Evolutionary conservation across 2,329 filamentous ascomycete genomes (phyloP).

Genomic region (Calonectria pseudoturangicola): DNA sequence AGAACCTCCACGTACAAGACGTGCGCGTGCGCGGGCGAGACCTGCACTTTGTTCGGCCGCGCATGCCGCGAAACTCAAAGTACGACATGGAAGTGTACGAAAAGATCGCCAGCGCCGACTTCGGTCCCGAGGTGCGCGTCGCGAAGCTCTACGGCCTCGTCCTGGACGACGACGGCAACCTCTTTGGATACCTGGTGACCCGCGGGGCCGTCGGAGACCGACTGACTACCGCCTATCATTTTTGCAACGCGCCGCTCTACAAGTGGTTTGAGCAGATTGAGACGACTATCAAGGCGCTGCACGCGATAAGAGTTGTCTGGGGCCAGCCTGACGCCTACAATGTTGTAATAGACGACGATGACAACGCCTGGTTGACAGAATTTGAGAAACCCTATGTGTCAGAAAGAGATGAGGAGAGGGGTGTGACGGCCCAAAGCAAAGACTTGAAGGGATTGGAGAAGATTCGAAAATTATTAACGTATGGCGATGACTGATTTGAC

Average conservation of each 20-base stretch:
- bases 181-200: background rate
- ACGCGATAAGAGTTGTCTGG: conserved; percentile 7
- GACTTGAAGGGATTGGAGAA: background rate
- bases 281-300: conserved; percentile 13
- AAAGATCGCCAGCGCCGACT: background rate
- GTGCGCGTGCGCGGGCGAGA: background rate
- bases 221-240: too few relatives aligned
- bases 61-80: background rate
- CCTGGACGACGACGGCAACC: background rate
- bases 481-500: background rate
- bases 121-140: conserved; percentile 3
- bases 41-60: background rate
- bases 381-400: background rate
- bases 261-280: conserved; percentile 25
- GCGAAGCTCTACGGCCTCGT: background rate
- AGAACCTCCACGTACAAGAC: background rate
- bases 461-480: background rate
- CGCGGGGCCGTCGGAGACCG: too few relatives aligned
- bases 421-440: background rate
- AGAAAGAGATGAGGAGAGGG: background rate
- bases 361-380: conserved; percentile 12
- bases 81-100: conserved; percentile 8
- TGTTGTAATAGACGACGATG: conserved; percentile 8
- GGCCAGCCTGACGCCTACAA: background rate
- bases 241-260: background rate